Evolutionary conservation across 257 asterid genomes (phyloP), one percentile per base, ranked within the genome.

Genomic region (Linderniella brevidens): DNA sequence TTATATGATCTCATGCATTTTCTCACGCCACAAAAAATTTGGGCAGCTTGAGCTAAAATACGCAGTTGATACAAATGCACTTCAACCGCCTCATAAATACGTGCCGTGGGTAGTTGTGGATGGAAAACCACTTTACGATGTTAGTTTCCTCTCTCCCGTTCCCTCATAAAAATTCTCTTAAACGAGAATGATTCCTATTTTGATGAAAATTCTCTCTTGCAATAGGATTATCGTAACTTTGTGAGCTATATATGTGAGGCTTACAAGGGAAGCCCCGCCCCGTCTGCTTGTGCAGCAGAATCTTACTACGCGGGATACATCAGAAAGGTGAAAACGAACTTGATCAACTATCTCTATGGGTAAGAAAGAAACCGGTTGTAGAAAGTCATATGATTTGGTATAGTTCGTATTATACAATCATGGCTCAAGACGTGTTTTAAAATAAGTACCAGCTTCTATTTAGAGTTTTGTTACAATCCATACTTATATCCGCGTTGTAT

Each of bases 61-160:
- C 64, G 98, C 94, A 11, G 79, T 73, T 17, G 64, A 46, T 48
- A 88, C 98, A 51, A 74, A 57, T 57, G 73, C 78, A 44, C 93
- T 88, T 42, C 49, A 76, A 52, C 98, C 98, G 55, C 98, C 95
- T 37, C 95, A 84, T 59, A 64, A 29, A 39, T 88, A 84, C 9
- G 95, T 88, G 39, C 95, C 98, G 0, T 88, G 94, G 98, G 85
- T 88, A 7, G 78, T 71, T 44, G 93, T 88, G 61, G 78, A 87
- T 49, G 93, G 92, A 19, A 70, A 80, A 13, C 97, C 97, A 36
- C 77, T 87, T 42, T 83, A 87, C 49, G 92, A 83, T 56, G 97
- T 86, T 35, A 65, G 92, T 71, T 59, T 59, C 59, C 54, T 64
- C 56, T 41, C 0, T 17, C 60, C 50, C n/a, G n/a, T 57, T 14